Evolutionary conservation across 2,329 filamentous ascomycete species (phyloP), one percentile per base, ranked within the genome.

Genomic region (Passalora sequoiae): DNA sequence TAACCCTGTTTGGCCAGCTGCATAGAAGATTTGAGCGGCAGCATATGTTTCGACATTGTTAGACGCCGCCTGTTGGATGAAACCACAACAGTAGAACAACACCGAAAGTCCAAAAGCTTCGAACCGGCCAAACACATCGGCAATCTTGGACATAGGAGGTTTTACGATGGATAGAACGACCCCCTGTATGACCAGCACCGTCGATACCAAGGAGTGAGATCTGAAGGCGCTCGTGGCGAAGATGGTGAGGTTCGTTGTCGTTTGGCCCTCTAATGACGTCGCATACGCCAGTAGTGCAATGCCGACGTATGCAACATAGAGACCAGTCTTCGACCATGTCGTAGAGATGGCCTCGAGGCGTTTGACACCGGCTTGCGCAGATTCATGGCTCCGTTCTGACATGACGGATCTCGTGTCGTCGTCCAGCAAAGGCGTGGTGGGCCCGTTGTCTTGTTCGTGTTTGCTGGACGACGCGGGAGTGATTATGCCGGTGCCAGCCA

Each of bases 191-290:
- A 83, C 79, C 20, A 75, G 69, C 17, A 84, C 76, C 0, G 80
- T 83, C 12, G 81, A 79, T 30, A 83, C 70, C 24, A 86, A 69
- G 9, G 81, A 81, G 58, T 85, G 83, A 37, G 73, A 70, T 28
- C 69, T 69, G 57, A 84, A 86, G 2, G 75, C 71, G 46, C 80
- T 84, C 1, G 81, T 84, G 21, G 83, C 80, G 66, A 79, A 84
- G 16, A 77, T 74, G 12, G 75, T 73, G 36, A 85, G 66, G 6
- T 78, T 74, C 40, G 71, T 73, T 2, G 80, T 80, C 6, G 78
- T 79, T 58, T 84, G 81, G 12, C 74, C 73, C 60, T 84, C 81
- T 13, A 84, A 69, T n/a, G 80, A 84, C 4, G 79, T 83, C 37
- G 76, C 74, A 54, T 79, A 82, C 15, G 80, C 78, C 68, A 84